Percentiles rank a stretch among this genome's conserved stretches.
These are phyloP conservation scores for Suillus americanus DNA, from an alignment of 768 basidiomycete species.

Conservation along the genomic window DNA sequence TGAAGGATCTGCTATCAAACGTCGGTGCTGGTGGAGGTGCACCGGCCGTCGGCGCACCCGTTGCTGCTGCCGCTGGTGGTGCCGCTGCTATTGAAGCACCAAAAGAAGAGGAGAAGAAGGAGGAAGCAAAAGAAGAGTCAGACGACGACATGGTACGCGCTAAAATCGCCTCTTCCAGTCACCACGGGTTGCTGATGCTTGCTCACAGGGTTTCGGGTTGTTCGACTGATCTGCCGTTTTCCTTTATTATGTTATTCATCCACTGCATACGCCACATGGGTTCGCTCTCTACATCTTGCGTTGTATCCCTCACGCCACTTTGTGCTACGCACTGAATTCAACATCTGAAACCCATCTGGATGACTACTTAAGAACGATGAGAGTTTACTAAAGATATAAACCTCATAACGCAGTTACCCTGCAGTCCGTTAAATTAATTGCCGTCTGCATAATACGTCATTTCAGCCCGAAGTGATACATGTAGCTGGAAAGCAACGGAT, in stretches of 20 bases:
- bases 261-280: not conserved
- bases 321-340: not conserved
- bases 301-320: not conserved
- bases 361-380: not conserved
- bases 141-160: constrained; percentile 84
- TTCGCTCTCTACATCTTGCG: not conserved
- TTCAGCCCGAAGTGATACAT: not conserved
- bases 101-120: constrained; percentile 75
- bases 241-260: constrained; percentile 26
- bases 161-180: not conserved
- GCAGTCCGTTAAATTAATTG: not conserved
- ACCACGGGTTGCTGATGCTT: not conserved
- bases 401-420: not conserved
- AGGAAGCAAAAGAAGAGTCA: constrained; percentile 85
- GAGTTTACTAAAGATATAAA: not conserved
- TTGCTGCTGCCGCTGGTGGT: constrained; percentile 51
- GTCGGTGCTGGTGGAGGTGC: constrained; percentile 92
- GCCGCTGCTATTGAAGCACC: constrained; percentile 62
- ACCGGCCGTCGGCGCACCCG: constrained; percentile 61
- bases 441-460: not conserved
- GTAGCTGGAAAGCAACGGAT: not conserved
- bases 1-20: constrained; percentile 93
- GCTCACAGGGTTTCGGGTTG: constrained; percentile 84
- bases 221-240: constrained; percentile 69
- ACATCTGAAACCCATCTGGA: not conserved